phyloP scores from a whole-genome alignment of 805 yeast species.

The Myxozyma mucilagina region DNA sequence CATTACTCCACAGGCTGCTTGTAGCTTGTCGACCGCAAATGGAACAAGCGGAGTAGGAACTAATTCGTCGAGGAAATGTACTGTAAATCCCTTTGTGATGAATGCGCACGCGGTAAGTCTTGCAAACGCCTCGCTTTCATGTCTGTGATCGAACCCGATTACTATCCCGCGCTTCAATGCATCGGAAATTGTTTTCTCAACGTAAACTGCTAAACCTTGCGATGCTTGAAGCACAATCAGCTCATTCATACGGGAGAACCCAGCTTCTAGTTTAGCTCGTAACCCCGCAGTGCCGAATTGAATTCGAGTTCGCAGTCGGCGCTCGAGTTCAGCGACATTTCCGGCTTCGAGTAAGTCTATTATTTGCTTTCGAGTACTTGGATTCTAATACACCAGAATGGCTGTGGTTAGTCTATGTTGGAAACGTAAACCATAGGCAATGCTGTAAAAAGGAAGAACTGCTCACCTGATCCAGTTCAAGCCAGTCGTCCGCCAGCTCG shows the following conservation, averaged over 20 bases:
- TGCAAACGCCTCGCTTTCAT: constrained; percentile 77
- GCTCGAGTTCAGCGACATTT: constrained; percentile 50
- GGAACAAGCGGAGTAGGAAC: constrained; percentile 94
- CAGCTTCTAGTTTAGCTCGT: constrained; percentile 85
- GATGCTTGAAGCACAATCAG: constrained; percentile 88
- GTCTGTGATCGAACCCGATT: constrained; percentile 90
- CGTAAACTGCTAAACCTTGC: constrained; percentile 51
- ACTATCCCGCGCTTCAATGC: constrained; percentile 53
- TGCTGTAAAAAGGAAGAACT: not conserved
- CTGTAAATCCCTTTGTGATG: constrained; percentile 63
- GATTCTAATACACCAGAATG: constrained; percentile 33
- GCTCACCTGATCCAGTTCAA: constrained; percentile 43
- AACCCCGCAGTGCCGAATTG: constrained; percentile 85
- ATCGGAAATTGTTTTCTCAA: constrained; percentile 36
- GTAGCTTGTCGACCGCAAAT: constrained; percentile 64
- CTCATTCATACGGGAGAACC: constrained; percentile 84
- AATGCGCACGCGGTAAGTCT: constrained; percentile 76
- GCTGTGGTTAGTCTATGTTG: not conserved
- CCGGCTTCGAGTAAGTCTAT: constrained; percentile 43
- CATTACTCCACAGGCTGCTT: constrained; percentile 84
- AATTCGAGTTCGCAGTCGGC: constrained; percentile 48
- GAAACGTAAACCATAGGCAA: not conserved
- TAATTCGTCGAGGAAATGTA: constrained; percentile 46
- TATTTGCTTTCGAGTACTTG: constrained; percentile 59
- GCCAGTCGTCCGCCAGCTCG: constrained; percentile 44